Conservation (phyloP, 305 asterid genomes). For the Fraxinus xanthoxyloides region DNA sequence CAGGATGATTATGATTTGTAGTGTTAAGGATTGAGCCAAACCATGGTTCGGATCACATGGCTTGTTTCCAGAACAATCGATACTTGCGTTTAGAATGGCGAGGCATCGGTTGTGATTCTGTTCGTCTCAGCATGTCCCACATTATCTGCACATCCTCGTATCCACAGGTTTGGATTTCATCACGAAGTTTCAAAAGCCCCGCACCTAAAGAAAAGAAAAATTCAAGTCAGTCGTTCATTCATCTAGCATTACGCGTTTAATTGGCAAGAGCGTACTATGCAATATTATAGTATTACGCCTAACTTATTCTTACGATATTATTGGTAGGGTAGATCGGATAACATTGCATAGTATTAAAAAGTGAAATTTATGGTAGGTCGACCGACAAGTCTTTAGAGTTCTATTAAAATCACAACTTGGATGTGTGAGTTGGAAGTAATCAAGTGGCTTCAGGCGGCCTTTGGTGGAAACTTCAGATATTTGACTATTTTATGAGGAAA, state of each 20-base stretch:
- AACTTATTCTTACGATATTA: not conserved
- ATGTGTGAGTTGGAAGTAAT: conserved; percentile 30
- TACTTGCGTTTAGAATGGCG: conserved; percentile 46
- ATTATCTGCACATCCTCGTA: conserved; percentile 90
- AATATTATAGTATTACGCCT: not conserved
- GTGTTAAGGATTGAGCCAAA: conserved; percentile 27
- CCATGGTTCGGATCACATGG: conserved; percentile 45
- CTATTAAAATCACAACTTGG: not conserved
- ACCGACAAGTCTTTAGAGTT: not conserved
- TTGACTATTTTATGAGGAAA: not conserved
- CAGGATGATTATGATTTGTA: not conserved
- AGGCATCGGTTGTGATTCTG: conserved; percentile 50
- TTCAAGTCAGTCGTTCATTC: not conserved
- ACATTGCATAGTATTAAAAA: not conserved
- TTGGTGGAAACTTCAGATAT: conserved; percentile 34
- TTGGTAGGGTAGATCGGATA: not conserved
- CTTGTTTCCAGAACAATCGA: conserved; percentile 53
- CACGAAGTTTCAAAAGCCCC: conserved; percentile 72
- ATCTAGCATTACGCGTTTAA: not conserved
- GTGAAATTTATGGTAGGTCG: not conserved
- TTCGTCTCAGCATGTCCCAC: conserved; percentile 89
- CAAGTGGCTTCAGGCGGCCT: conserved; percentile 1
- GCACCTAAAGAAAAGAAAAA: conserved; percentile 40
- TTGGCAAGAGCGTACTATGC: not conserved
- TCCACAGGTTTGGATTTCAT: conserved; percentile 86